Conservation (phyloP, 306 rosid genomes). For the Cajanus cajan region DNA sequence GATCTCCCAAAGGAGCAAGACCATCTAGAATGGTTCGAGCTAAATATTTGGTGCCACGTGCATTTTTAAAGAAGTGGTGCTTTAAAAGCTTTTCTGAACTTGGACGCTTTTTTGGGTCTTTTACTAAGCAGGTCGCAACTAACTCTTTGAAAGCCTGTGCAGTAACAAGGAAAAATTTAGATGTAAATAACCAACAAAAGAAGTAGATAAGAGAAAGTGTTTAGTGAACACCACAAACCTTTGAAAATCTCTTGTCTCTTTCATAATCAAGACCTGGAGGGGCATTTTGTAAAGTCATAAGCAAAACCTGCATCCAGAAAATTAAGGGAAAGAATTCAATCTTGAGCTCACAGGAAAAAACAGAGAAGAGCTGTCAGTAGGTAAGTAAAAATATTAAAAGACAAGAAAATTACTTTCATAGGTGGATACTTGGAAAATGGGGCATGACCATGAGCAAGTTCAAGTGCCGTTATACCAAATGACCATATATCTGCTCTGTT, state of each 20-base stretch:
- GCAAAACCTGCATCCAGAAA: slow-evolving; percentile 72
- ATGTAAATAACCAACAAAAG: slow-evolving; percentile 27
- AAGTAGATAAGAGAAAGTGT: slow-evolving; percentile 24
- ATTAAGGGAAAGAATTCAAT: slow-evolving; percentile 12
- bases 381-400: slow-evolving; percentile 19
- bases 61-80: slow-evolving; percentile 86
- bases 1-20: slow-evolving; percentile 88
- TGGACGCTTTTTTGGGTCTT: slow-evolving; percentile 99
- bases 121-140: slow-evolving; percentile 90
- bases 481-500: slow-evolving; percentile 99
- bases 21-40: slow-evolving; percentile 71
- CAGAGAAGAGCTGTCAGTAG: neutral
- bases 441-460: slow-evolving; percentile 99
- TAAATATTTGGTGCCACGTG: slow-evolving; percentile 61
- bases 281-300: slow-evolving; percentile 97
- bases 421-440: slow-evolving; percentile 99
- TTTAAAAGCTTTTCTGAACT: slow-evolving; percentile 87
- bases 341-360: slow-evolving; percentile 20
- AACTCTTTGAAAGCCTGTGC: slow-evolving; percentile 88
- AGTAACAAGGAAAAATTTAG: slow-evolving; percentile 28
- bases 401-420: slow-evolving; percentile 73
- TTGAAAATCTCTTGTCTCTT: slow-evolving; percentile 93
- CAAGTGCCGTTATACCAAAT: slow-evolving; percentile 98
- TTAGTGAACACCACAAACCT: slow-evolving; percentile 61
- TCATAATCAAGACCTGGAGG: slow-evolving; percentile 99